These are phyloP conservation scores for Fusarium irregulare DNA, from an alignment of 2,329 filamentous ascomycete genomes.

Conservation along the genomic window DNA sequence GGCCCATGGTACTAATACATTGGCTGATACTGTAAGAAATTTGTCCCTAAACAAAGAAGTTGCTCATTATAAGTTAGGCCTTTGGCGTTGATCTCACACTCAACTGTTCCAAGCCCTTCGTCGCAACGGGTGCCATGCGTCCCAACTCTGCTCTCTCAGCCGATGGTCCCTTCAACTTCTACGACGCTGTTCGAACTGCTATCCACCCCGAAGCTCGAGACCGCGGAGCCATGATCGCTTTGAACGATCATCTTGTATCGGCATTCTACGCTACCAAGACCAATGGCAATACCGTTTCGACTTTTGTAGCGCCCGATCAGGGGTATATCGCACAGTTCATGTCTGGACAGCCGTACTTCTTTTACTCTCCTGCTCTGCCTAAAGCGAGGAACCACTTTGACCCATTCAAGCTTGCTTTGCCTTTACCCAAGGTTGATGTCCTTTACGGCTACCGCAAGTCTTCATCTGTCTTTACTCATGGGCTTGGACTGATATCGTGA, in stretches of 20 bases:
- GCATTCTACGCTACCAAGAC: slow-evolving; percentile 69
- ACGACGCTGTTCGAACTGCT: slow-evolving; percentile 23
- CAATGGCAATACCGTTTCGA: slow-evolving; percentile 69
- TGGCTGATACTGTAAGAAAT: slow-evolving; percentile 60
- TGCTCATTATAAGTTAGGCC: neutral
- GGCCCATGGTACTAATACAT: slow-evolving; percentile 64
- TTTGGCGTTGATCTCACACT: slow-evolving; percentile 34
- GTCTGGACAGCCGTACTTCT: slow-evolving; percentile 65
- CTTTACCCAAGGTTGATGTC: neutral
- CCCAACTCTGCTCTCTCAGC: slow-evolving; percentile 25
- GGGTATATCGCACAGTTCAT: slow-evolving; percentile 55
- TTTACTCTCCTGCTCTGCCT: slow-evolving; percentile 59
- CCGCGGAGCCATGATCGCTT: slow-evolving; percentile 65
- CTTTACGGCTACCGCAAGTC: neutral
- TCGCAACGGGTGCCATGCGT: slow-evolving; percentile 28
- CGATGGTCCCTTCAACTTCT: slow-evolving; percentile 34
- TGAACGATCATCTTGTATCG: slow-evolving; percentile 67
- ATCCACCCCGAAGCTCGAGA: slow-evolving; percentile 41
- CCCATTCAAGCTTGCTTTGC: slow-evolving; percentile 43
- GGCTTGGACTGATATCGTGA: neutral
- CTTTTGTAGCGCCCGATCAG: slow-evolving; percentile 66
- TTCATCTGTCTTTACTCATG: neutral
- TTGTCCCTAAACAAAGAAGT: neutral
- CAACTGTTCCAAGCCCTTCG: slow-evolving; percentile 37
- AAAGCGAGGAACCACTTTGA: slow-evolving; percentile 54